Conservation (phyloP, 371 early-diverging fungal genomes). For the Mortierella sp. region DNA sequence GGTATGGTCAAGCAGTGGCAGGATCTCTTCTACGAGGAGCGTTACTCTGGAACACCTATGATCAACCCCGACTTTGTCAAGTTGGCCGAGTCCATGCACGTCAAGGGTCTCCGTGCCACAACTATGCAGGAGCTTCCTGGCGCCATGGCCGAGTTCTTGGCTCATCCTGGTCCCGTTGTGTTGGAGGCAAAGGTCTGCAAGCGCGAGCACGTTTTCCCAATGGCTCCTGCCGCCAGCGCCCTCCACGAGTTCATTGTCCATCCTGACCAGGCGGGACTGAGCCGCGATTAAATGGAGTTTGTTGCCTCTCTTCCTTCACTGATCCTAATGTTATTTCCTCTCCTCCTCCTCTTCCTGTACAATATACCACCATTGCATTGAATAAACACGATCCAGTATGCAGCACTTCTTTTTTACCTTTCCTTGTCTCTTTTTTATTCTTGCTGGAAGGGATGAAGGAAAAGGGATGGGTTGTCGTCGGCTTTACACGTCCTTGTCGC, state of each 20-base stretch:
- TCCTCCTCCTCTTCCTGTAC: too few species aligned
- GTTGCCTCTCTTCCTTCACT: too few species aligned
- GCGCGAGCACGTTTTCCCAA: slow-evolving; percentile 94
- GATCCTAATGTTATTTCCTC: too few species aligned
- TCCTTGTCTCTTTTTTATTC: too few species aligned
- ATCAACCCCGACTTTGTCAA: slow-evolving; percentile 98
- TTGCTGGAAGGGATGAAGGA: too few species aligned
- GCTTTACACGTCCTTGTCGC: slow-evolving; percentile 35
- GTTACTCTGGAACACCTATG: slow-evolving; percentile 95
- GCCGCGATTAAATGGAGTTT: slow-evolving; percentile 22
- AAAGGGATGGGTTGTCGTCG: too few species aligned
- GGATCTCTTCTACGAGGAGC: slow-evolving; percentile 95
- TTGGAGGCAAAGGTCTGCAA: slow-evolving; percentile 92
- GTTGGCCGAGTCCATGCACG: slow-evolving; percentile 93
- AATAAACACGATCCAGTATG: too few species aligned
- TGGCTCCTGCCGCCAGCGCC: slow-evolving; percentile 96
- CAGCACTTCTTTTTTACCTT: too few species aligned
- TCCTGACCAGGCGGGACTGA: slow-evolving; percentile 52
- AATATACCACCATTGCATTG: too few species aligned
- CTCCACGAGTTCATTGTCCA: slow-evolving; percentile 85
- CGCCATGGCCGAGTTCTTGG: slow-evolving; percentile 90
- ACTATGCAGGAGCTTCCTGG: slow-evolving; percentile 86
- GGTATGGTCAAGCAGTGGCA: slow-evolving; percentile 99
- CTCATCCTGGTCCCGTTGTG: slow-evolving; percentile 87
- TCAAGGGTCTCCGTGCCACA: slow-evolving; percentile 87